Conservation (phyloP, 768 basidiomycete species). For the Pleurotus pulmonarius region DNA sequence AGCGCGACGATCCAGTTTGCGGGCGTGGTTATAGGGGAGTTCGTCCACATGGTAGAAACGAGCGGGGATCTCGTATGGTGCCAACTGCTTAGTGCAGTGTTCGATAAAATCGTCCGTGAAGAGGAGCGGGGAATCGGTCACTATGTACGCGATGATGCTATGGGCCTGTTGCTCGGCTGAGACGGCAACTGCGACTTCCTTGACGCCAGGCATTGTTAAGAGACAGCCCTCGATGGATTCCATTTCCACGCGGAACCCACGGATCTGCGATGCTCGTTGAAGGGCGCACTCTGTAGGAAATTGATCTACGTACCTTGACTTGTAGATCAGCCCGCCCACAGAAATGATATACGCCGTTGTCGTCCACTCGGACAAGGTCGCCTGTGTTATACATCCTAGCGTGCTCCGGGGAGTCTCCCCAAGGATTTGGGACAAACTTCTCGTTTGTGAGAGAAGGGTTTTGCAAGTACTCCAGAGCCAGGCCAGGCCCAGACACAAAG, state of each 20-base stretch:
- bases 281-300: neutral
- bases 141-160: neutral
- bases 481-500: neutral
- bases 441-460: neutral
- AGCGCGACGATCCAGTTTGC: neutral
- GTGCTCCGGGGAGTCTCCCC: neutral
- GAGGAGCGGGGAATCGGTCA: neutral
- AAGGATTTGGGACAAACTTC: neutral
- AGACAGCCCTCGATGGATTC: neutral
- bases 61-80: neutral
- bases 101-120: neutral
- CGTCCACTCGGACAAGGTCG: neutral
- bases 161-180: neutral
- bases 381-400: neutral
- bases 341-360: neutral
- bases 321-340: neutral
- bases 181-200: neutral
- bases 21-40: neutral
- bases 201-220: neutral
- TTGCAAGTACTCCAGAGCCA: neutral
- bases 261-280: neutral
- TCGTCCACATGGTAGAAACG: neutral
- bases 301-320: neutral
- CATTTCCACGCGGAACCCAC: neutral
- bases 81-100: neutral